Percentiles rank a stretch among this genome's conserved stretches.
phyloP scores from a whole-genome alignment of 257 asterid species.

The Ilex asprella region DNA sequence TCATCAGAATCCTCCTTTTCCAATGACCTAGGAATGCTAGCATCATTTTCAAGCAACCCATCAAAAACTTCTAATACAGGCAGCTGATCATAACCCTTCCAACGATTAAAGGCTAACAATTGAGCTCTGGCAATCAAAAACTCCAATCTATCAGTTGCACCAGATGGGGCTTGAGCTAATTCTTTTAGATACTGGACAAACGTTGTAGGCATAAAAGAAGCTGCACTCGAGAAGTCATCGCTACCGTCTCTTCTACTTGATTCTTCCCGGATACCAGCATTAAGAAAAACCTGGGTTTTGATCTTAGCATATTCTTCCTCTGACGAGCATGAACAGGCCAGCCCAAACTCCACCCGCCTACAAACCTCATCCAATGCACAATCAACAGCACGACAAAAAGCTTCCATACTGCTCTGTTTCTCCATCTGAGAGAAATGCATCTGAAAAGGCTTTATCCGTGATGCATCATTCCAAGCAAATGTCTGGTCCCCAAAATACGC shows the following conservation, averaged over 20 bases:
- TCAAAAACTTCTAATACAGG: slow-evolving; percentile 27
- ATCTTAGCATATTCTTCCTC: slow-evolving; percentile 32
- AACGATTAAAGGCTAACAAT: slow-evolving; percentile 47
- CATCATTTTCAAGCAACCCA: slow-evolving; percentile 29
- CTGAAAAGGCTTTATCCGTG: slow-evolving; percentile 49
- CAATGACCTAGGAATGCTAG: slow-evolving; percentile 13
- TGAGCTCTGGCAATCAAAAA: slow-evolving; percentile 40
- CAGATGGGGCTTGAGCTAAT: slow-evolving; percentile 42
- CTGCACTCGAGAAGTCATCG: slow-evolving; percentile 29
- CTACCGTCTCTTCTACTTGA: slow-evolving; percentile 32
- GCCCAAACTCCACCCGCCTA: slow-evolving; percentile 54
- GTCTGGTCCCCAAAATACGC: slow-evolving; percentile 79
- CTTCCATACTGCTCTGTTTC: slow-evolving; percentile 39
- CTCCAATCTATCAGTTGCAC: slow-evolving; percentile 30
- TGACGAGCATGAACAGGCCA: slow-evolving; percentile 63
- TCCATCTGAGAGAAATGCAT: slow-evolving; percentile 52
- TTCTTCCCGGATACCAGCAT: slow-evolving; percentile 41
- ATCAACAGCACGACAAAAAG: slow-evolving; percentile 44
- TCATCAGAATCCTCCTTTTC: slow-evolving; percentile 18
- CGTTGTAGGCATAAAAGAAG: slow-evolving; percentile 36
- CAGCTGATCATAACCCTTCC: slow-evolving; percentile 51
- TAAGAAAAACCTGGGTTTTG: slow-evolving; percentile 31
- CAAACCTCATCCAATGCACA: slow-evolving; percentile 55
- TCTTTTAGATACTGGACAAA: slow-evolving; percentile 33
- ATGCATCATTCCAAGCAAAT: slow-evolving; percentile 76